Evolutionary conservation across 1,284 basidiomycete species (phyloP).

Genomic region (Erythrobasidium hasegawianum): DNA sequence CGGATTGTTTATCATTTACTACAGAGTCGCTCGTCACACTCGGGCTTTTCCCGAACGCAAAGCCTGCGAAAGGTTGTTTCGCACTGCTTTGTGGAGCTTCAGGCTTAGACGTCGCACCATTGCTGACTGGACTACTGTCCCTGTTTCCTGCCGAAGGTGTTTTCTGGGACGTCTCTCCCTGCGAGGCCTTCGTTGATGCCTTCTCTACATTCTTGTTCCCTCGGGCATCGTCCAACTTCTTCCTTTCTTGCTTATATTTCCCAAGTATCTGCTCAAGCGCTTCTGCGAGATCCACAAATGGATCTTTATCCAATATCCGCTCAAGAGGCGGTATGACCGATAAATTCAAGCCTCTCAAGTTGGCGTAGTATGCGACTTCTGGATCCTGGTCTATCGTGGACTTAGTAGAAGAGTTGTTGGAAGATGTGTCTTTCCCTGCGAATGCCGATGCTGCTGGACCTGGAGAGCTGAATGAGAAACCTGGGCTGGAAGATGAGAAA

Average conservation of each 20-base stretch:
- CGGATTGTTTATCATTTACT: not conserved
- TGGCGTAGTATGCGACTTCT: constrained; percentile 62
- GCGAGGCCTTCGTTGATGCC: constrained; percentile 22
- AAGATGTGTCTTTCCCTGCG: constrained; percentile 43
- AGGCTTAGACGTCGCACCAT: too few species aligned
- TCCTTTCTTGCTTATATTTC: constrained; percentile 62
- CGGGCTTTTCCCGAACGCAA: not conserved
- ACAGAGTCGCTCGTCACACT: not conserved
- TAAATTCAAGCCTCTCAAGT: constrained; percentile 73
- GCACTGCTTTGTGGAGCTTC: not conserved
- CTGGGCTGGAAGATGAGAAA: constrained; percentile 29
- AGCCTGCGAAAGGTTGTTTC: not conserved
- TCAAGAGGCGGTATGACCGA: constrained; percentile 64
- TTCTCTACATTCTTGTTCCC: constrained; percentile 15
- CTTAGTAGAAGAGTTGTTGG: constrained; percentile 39
- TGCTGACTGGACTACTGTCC: too few species aligned
- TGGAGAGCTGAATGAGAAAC: constrained; percentile 37
- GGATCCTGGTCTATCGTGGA: constrained; percentile 12
- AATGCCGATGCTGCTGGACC: constrained; percentile 2
- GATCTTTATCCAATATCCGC: constrained; percentile 64
- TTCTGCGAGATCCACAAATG: constrained; percentile 65
- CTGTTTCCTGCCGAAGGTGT: too few species aligned
- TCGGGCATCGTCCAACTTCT: constrained; percentile 56
- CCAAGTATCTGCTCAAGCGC: constrained; percentile 53
- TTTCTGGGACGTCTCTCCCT: too few species aligned